Conservation (phyloP, 176 grass and related monocot genomes). For the Areca catechu region DNA sequence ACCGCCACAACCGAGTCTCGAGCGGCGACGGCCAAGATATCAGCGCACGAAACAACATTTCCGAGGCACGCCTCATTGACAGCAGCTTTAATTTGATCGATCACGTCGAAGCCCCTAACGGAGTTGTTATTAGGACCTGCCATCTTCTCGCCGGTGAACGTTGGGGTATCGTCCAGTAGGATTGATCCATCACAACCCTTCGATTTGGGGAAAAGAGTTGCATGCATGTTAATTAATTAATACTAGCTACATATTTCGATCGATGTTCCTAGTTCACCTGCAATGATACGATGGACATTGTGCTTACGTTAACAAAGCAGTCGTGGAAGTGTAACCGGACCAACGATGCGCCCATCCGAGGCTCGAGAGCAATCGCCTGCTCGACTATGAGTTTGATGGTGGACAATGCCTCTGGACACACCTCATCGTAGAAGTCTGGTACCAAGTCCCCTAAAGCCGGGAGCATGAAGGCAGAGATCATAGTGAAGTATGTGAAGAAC, state of each 20-base stretch:
- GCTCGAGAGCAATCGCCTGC: conserved; percentile 36
- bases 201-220: not conserved
- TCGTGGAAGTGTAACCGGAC: conserved; percentile 83
- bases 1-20: conserved; percentile 67
- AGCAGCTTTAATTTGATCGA: conserved; percentile 50
- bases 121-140: conserved; percentile 64
- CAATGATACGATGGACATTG: not conserved
- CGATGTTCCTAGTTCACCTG: no score
- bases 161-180: conserved; percentile 54
- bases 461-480: not conserved
- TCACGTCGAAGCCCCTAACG: conserved; percentile 45
- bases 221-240: no score
- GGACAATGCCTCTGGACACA: conserved; percentile 48
- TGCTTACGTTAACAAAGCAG: conserved; percentile 62
- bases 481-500: not conserved
- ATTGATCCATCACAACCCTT: conserved; percentile 64
- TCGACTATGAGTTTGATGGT: conserved; percentile 52
- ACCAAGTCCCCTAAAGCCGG: conserved; percentile 21
- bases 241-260: no score
- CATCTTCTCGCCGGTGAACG: conserved; percentile 65
- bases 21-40: conserved; percentile 61
- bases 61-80: conserved; percentile 51
- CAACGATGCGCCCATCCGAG: conserved; percentile 59
- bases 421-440: conserved; percentile 43
- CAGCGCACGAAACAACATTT: conserved; percentile 77